Evolutionary conservation across 306 rosid species (phyloP), one percentile per base, ranked within the genome.

Genomic region (Mucuna pruriens): DNA sequence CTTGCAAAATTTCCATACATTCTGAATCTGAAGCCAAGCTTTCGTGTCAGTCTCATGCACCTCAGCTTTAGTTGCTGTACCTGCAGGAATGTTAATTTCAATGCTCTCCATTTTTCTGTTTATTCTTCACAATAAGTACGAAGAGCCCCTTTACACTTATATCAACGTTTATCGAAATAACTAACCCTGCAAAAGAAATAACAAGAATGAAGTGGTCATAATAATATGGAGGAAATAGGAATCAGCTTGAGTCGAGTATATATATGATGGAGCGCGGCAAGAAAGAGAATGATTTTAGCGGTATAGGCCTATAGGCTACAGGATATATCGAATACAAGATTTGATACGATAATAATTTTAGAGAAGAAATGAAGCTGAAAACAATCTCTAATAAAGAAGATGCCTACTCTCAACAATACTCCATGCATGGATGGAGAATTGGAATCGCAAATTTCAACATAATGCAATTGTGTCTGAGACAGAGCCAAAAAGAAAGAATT

Each of bases 351-450:
- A 90, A 87, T 87, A 80, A 87, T 85, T n/a, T 16, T 12, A 80
- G 38, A 46, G 76, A 83, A 79, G 54, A 71, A 58, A 29, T 49
- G 80, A 82, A 85, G 34, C 67, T 77, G 54, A 7, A 78, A 67
- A 58, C 38, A 66, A 64, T 25, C 45, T 67, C 8, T 51, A 71
- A 88, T 87, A 84, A 82, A 79, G 67, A 90, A 92, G 89, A 92
- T 92, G 93, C 97, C 83, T 86, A 87, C 42, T 74, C 76, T 86
- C 92, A 89, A 90, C 86, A 90, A 86, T 90, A 78, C 61, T 65
- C 69, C 86, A 71, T 61, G 70, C 70, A 61, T 69, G 71, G 76
- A 77, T 77, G 82, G 83, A 86, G 92, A 90, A 88, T 88, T 85
- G 82, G 97, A 88, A 87, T 92, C 88, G 55, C 36, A 77, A 79